Percentiles rank a stretch among this genome's conserved stretches.
phyloP scores from a whole-genome alignment of 768 basidiomycete genomes.

The Lactifluus volemus region DNA sequence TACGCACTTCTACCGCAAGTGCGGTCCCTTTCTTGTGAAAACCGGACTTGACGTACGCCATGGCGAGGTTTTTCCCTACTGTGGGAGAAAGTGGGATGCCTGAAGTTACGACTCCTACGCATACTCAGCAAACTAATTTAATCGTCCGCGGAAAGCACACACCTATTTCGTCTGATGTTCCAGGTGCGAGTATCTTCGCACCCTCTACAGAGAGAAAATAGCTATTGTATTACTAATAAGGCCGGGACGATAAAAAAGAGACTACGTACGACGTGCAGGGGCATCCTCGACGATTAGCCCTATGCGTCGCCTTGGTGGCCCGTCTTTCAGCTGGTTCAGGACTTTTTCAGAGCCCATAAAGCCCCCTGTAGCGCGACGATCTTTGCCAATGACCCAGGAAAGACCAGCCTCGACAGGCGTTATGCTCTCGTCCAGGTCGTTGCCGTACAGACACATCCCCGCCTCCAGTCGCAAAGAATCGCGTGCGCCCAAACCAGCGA shows the following conservation, averaged over 20 bases:
- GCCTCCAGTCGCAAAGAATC: slow-evolving; percentile 94
- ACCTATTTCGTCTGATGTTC: slow-evolving; percentile 54
- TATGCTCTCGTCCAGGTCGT: slow-evolving; percentile 82
- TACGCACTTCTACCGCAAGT: slow-evolving; percentile 77
- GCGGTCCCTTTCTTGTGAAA: slow-evolving; percentile 88
- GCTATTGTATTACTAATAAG: neutral
- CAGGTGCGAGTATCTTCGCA: slow-evolving; percentile 58
- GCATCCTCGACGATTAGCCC: slow-evolving; percentile 77
- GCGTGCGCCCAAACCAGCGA: slow-evolving; percentile 86
- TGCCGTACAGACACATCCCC: slow-evolving; percentile 94
- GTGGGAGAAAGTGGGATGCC: slow-evolving; percentile 88
- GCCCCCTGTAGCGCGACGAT: slow-evolving; percentile 54
- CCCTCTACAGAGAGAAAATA: slow-evolving; percentile 45
- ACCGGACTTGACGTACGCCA: slow-evolving; percentile 82
- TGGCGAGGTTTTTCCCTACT: slow-evolving; percentile 84
- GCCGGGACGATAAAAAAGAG: neutral
- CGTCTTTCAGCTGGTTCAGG: slow-evolving; percentile 68
- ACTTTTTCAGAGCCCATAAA: slow-evolving; percentile 80
- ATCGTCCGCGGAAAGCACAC: slow-evolving; percentile 19
- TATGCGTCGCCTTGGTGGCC: slow-evolving; percentile 67
- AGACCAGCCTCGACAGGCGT: slow-evolving; percentile 88
- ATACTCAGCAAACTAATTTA: neutral
- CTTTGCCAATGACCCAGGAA: slow-evolving; percentile 90
- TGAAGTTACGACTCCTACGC: slow-evolving; percentile 69
- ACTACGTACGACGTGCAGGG: slow-evolving; percentile 68